phyloP scores from a whole-genome alignment of 1,284 basidiomycete species.

The Chondrostereum purpureum region DNA sequence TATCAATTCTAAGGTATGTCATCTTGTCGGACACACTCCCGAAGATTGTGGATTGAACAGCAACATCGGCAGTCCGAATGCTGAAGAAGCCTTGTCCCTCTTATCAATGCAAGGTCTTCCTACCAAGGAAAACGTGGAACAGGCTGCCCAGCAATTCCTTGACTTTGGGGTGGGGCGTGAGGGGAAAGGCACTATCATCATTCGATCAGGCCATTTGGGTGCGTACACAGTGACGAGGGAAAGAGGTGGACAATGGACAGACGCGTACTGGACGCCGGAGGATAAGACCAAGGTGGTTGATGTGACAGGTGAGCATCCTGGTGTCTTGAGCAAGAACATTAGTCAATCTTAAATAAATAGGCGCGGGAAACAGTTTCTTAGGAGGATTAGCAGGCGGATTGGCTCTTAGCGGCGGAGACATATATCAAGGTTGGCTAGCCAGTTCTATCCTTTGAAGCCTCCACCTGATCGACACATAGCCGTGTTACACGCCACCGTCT shows the following conservation, averaged over 20 bases:
- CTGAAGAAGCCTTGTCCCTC: constrained; percentile 65
- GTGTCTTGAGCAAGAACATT: too few species aligned
- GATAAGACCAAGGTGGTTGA: constrained; percentile 59
- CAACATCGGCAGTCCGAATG: constrained; percentile 55
- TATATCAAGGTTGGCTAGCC: constrained; percentile 50
- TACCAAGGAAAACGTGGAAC: constrained; percentile 47
- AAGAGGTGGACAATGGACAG: constrained; percentile 57
- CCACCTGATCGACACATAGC: constrained; percentile 33
- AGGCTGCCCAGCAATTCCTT: constrained; percentile 54
- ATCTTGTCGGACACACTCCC: neutral
- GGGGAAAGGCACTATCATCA: constrained; percentile 55
- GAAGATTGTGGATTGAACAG: constrained; percentile 4
- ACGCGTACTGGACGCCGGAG: constrained; percentile 62
- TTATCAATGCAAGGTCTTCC: constrained; percentile 48
- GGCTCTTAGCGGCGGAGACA: constrained; percentile 46
- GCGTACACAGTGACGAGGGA: constrained; percentile 54
- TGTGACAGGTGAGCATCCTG: constrained; percentile 65
- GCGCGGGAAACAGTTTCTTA: constrained; percentile 84
- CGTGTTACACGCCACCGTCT: constrained; percentile 65
- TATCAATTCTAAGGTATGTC: constrained; percentile 62
- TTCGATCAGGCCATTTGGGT: constrained; percentile 74
- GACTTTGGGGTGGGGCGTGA: constrained; percentile 46
- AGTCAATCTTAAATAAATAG: constrained; percentile 39
- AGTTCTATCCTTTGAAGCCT: constrained; percentile 1
- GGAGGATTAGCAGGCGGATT: constrained; percentile 80